phyloP scores from a whole-genome alignment of 2,329 filamentous ascomycete species.

The Neofusicoccum parvum region DNA sequence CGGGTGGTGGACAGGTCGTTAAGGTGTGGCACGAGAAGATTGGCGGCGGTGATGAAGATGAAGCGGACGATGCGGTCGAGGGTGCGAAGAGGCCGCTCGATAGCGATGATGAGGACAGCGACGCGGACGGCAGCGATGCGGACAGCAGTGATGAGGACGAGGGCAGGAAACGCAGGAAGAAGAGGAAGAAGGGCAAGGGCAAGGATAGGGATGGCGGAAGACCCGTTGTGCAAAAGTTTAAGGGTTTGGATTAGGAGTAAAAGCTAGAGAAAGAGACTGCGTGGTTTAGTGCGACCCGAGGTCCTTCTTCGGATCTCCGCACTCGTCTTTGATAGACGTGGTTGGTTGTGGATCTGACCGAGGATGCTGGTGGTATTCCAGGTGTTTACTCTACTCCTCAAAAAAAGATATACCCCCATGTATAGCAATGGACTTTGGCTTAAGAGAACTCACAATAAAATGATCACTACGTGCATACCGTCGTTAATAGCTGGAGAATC shows the following conservation, averaged over 20 bases:
- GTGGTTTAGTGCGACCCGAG: background rate
- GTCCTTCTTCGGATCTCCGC: background rate
- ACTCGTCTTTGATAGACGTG: background rate
- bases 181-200: conserved; percentile 44
- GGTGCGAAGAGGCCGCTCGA: conserved; percentile 35
- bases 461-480: too few species aligned
- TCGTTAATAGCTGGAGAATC: too few species aligned
- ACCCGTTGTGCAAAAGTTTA: conserved; percentile 35
- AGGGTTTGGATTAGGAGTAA: conserved; percentile 31
- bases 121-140: conserved; percentile 27
- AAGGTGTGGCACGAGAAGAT: conserved; percentile 86
- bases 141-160: conserved; percentile 48
- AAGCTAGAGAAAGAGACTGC: background rate
- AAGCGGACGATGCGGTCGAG: conserved; percentile 48
- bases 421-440: background rate
- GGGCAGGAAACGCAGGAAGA: conserved; percentile 47
- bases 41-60: conserved; percentile 44
- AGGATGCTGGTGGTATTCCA: background rate
- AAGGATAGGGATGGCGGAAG: conserved; percentile 31
- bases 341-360: background rate
- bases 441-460: too few species aligned
- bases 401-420: background rate
- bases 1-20: conserved; percentile 79
- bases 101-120: conserved; percentile 43
- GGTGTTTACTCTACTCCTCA: background rate